phyloP scores from a whole-genome alignment of 345 rosid genomes.

The Rhodomyrtus tomentosa region DNA sequence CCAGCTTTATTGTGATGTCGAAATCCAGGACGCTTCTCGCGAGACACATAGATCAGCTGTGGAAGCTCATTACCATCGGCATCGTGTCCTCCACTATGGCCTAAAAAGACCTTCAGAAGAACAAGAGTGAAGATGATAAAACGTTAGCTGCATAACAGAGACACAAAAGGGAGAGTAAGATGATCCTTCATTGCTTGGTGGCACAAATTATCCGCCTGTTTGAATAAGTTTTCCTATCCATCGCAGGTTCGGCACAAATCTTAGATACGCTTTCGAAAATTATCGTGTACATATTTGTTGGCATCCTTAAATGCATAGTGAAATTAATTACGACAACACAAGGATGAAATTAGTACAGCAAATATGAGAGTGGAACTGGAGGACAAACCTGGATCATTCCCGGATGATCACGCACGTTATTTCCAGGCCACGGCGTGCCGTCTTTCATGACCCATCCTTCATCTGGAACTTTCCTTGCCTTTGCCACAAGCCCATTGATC shows the following conservation, averaged over 20 bases:
- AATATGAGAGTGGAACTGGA: not conserved
- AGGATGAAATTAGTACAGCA: not conserved
- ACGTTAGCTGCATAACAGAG: not conserved
- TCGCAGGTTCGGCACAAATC: not conserved
- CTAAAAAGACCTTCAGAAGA: conserved; percentile 3
- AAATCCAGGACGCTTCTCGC: conserved; percentile 11
- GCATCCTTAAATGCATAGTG: not conserved
- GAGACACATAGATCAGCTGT: conserved; percentile 6
- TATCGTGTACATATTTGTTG: not conserved
- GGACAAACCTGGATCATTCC: conserved; percentile 13
- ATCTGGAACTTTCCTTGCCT: conserved; percentile 1
- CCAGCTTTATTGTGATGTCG: conserved; percentile 6
- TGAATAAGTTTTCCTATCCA: not conserved
- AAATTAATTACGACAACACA: not conserved
- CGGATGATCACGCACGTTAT: conserved; percentile 8
- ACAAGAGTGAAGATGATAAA: not conserved
- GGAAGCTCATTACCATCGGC: conserved; percentile 8
- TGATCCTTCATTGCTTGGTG: not conserved
- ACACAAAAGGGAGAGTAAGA: not conserved
- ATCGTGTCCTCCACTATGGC: conserved; percentile 3
- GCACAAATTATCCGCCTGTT: not conserved
- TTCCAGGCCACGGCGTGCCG: conserved; percentile 16
- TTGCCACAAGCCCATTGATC: conserved; percentile 8
- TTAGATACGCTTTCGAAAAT: not conserved
- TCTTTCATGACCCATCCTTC: conserved; percentile 14